These are phyloP conservation scores for Ogataea neopini DNA, from an alignment of 805 yeast genomes.

Conservation along the genomic window DNA sequence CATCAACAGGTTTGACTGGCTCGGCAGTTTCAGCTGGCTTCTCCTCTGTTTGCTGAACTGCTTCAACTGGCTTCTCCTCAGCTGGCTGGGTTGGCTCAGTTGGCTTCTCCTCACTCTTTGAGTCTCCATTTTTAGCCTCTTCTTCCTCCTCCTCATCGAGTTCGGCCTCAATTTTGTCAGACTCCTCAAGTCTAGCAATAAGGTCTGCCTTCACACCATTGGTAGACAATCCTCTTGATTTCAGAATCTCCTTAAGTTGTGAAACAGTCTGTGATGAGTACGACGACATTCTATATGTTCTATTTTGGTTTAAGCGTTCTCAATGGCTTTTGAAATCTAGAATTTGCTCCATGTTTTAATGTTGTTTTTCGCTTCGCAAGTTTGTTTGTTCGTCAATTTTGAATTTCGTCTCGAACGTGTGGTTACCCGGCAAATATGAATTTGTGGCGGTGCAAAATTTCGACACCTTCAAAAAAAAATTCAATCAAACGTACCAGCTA, in stretches of 20 bases:
- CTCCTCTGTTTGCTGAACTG: not conserved
- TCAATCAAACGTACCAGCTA: too few relatives aligned
- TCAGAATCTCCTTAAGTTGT: constrained; percentile 78
- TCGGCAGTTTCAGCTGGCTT: not conserved
- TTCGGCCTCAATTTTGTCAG: constrained; percentile 44
- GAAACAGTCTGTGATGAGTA: constrained; percentile 74
- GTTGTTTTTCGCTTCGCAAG: constrained; percentile 2
- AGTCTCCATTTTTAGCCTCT: constrained; percentile 15
- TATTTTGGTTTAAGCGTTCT: not conserved
- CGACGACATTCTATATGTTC: constrained; percentile 44
- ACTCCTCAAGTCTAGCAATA: constrained; percentile 61
- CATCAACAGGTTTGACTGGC: constrained; percentile 4
- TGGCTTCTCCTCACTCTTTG: constrained; percentile 6
- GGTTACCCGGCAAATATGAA: not conserved
- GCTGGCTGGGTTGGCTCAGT: constrained; percentile 13
- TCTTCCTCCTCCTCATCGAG: constrained; percentile 24
- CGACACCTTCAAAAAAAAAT: not conserved
- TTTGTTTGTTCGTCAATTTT: constrained; percentile 5
- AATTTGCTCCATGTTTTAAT: not conserved
- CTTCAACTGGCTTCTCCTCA: constrained; percentile 18
- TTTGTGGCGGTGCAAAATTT: constrained; percentile 2
- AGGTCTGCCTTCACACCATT: constrained; percentile 84
- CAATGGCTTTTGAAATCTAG: not conserved
- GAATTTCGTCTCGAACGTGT: not conserved
- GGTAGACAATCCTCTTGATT: constrained; percentile 62